phyloP scores from a whole-genome alignment of 805 yeast genomes.

The Cyberlindnera lachancei region DNA sequence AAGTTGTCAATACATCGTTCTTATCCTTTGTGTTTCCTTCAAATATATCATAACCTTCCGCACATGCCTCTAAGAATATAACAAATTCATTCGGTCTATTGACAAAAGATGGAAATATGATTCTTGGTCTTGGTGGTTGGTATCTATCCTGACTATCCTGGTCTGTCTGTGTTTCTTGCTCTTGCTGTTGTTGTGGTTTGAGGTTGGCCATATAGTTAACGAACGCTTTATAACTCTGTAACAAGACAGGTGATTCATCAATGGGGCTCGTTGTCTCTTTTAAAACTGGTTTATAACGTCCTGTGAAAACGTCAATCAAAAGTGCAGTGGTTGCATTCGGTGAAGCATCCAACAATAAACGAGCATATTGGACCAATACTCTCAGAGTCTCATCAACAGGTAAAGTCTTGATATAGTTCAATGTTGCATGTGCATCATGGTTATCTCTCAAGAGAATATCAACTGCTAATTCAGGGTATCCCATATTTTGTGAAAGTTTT shows the following conservation, averaged over 20 bases:
- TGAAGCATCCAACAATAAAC: constrained; percentile 50
- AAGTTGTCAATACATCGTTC: constrained; percentile 64
- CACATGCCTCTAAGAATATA: constrained; percentile 85
- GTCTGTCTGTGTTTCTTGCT: constrained; percentile 9
- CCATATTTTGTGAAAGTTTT: constrained; percentile 57
- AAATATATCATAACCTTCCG: constrained; percentile 67
- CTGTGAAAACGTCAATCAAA: constrained; percentile 83
- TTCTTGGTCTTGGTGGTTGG: constrained; percentile 84
- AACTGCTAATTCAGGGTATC: constrained; percentile 68
- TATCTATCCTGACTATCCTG: constrained; percentile 42
- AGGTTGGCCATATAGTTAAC: constrained; percentile 41
- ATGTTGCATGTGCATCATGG: constrained; percentile 48
- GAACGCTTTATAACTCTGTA: constrained; percentile 52
- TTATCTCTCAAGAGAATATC: constrained; percentile 66
- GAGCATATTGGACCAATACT: constrained; percentile 60
- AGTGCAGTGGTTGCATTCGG: constrained; percentile 82
- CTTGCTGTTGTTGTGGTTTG: constrained; percentile 20
- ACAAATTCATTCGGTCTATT: constrained; percentile 84
- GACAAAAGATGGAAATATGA: constrained; percentile 83
- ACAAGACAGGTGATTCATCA: constrained; percentile 18
- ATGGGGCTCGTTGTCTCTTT: constrained; percentile 10
- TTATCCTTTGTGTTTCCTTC: constrained; percentile 65
- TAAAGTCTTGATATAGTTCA: constrained; percentile 60
- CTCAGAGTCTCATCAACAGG: constrained; percentile 72
- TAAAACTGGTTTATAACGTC: constrained; percentile 51